Conservation (phyloP, 331 rosid genomes). For the Ulmus americana region DNA sequence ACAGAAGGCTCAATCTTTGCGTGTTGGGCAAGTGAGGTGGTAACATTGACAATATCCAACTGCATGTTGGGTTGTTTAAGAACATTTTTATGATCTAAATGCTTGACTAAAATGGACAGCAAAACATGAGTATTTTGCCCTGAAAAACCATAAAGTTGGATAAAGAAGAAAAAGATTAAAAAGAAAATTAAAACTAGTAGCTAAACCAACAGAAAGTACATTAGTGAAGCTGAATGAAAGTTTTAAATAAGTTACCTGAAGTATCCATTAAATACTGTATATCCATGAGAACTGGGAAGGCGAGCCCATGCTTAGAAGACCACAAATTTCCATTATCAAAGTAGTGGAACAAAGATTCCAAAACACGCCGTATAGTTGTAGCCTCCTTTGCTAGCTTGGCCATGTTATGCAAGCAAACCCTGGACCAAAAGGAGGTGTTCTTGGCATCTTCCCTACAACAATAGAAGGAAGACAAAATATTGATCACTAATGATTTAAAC, state of each 20-base stretch:
- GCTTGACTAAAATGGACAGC: constrained; percentile 74
- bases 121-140: constrained; percentile 77
- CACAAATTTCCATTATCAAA: constrained; percentile 66
- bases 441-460: constrained; percentile 65
- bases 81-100: constrained; percentile 84
- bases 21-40: constrained; percentile 62
- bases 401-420: constrained; percentile 84
- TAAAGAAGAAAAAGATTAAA: constrained; percentile 13
- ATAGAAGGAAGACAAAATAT: constrained; percentile 25
- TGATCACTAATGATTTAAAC: constrained; percentile 13
- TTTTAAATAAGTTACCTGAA: constrained; percentile 46
- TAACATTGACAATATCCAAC: constrained; percentile 70
- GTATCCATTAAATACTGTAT: constrained; percentile 69
- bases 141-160: constrained; percentile 26
- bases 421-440: constrained; percentile 79
- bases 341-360: constrained; percentile 82
- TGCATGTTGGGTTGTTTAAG: constrained; percentile 73
- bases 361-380: constrained; percentile 76
- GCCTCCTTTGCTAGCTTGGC: constrained; percentile 92
- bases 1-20: constrained; percentile 70
- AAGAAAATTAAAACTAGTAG: constrained; percentile 3
- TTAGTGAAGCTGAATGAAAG: constrained; percentile 10
- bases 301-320: constrained; percentile 67
- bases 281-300: constrained; percentile 66
- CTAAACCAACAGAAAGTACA: constrained; percentile 13